Conservation (phyloP, 805 yeast species). For the Hanseniaspora thailandica region DNA sequence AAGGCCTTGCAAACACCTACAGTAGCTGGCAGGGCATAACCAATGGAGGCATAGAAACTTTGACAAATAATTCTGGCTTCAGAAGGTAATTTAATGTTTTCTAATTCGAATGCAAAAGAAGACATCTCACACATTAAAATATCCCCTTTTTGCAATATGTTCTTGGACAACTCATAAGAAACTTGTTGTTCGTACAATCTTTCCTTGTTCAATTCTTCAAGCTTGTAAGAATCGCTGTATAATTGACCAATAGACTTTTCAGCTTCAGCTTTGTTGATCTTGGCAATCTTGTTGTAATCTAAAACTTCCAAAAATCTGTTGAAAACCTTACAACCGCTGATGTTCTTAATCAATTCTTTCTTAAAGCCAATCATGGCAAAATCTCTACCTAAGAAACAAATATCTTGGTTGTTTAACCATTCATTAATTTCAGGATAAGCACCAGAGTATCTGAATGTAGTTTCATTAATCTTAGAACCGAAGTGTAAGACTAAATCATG, state of each 20-base stretch:
- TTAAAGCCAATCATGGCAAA: slow-evolving; percentile 19
- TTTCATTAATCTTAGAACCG: slow-evolving; percentile 59
- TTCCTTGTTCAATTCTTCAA: background rate
- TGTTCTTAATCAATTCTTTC: slow-evolving; percentile 22
- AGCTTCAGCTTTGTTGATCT: background rate
- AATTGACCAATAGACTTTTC: slow-evolving; percentile 15
- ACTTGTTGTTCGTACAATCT: slow-evolving; percentile 26
- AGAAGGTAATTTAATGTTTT: slow-evolving; percentile 52
- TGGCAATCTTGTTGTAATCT: slow-evolving; percentile 22
- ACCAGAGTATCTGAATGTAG: slow-evolving; percentile 20
- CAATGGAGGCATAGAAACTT: slow-evolving; percentile 73
- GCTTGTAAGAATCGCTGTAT: slow-evolving; percentile 1
- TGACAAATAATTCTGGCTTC: slow-evolving; percentile 48
- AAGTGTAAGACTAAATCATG: slow-evolving; percentile 61
- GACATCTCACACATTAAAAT: slow-evolving; percentile 73
- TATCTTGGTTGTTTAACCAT: slow-evolving; percentile 7
- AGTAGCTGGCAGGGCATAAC: slow-evolving; percentile 77
- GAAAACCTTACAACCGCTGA: slow-evolving; percentile 42
- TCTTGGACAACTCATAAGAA: slow-evolving; percentile 38
- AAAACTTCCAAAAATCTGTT: slow-evolving; percentile 32
- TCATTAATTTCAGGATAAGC: background rate
- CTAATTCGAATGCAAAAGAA: slow-evolving; percentile 64
- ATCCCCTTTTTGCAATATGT: slow-evolving; percentile 50
- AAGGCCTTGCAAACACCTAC: slow-evolving; percentile 71
- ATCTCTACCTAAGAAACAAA: slow-evolving; percentile 13